Evolutionary conservation across 108 stramenopile genomes (phyloP).

Genomic region (Cyclostephanos invisitatus): DNA sequence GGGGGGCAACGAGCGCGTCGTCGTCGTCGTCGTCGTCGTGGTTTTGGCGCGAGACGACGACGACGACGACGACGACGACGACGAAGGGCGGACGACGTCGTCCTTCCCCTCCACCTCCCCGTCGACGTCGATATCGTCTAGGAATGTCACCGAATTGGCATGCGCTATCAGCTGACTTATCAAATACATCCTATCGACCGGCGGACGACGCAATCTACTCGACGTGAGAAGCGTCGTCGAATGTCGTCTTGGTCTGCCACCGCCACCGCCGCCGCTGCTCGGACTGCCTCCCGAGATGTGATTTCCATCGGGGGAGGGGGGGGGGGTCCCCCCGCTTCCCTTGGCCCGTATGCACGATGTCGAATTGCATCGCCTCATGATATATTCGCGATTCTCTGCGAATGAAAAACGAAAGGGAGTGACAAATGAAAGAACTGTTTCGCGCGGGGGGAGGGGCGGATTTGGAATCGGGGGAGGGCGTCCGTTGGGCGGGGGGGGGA

Average conservation of each 20-base stretch:
- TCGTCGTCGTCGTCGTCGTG: slow-evolving; percentile 12
- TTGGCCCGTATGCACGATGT: slow-evolving; percentile 41
- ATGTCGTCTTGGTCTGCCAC: slow-evolving; percentile 4
- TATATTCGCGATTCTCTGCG: too few species aligned
- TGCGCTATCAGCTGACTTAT: slow-evolving; percentile 59
- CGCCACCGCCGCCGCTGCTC: not conserved
- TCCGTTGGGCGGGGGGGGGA: too few species aligned
- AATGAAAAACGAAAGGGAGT: too few species aligned
- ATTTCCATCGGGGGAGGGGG: slow-evolving; percentile 9
- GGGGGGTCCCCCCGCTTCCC: slow-evolving; percentile 28
- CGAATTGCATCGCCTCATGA: slow-evolving; percentile 46
- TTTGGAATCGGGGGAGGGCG: too few species aligned
- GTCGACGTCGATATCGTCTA: slow-evolving; percentile 22
- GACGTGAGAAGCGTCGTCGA: slow-evolving; percentile 43
- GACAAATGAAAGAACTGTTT: too few species aligned
- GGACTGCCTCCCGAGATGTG: too few species aligned
- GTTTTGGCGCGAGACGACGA: too few species aligned
- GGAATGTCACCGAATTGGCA: slow-evolving; percentile 45
- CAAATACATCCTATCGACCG: slow-evolving; percentile 63
- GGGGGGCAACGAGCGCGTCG: slow-evolving; percentile 14
- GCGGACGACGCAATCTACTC: slow-evolving; percentile 24
- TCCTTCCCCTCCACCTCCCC: not conserved
- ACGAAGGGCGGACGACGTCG: not conserved
- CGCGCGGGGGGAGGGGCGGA: too few species aligned
- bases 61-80: too few species aligned